Conservation (phyloP, 2,329 filamentous ascomycete genomes). For the Knufia fluminis region DNA sequence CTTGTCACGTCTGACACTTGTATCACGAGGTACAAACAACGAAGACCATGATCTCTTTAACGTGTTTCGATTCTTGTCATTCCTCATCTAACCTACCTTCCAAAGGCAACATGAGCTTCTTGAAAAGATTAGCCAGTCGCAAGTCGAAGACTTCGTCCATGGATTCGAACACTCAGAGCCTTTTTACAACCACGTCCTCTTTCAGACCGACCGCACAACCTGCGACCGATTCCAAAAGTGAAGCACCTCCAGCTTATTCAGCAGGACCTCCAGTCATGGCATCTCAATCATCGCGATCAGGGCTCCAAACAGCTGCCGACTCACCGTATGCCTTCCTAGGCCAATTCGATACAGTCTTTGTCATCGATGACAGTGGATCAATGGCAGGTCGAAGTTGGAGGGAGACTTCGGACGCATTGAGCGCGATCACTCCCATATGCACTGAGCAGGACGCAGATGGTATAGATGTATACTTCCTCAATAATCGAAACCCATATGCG, state of each 20-base stretch:
- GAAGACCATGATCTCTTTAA: not conserved
- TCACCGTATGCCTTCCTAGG: slow-evolving; percentile 67
- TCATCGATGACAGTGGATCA: slow-evolving; percentile 85
- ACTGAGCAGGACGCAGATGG: slow-evolving; percentile 71
- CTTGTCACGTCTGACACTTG: no score
- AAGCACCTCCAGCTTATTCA: slow-evolving; percentile 20
- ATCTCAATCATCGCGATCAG: slow-evolving; percentile 9
- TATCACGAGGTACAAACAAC: not conserved
- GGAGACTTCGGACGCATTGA: slow-evolving; percentile 62
- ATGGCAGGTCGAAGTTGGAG: slow-evolving; percentile 73
- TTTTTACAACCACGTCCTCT: not conserved
- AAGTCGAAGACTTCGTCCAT: slow-evolving; percentile 12
- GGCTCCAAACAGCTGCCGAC: slow-evolving; percentile 35
- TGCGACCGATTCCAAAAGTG: slow-evolving; percentile 9
- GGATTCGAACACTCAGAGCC: not conserved
- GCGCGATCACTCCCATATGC: slow-evolving; percentile 71
- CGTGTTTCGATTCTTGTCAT: not conserved
- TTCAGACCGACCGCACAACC: not conserved
- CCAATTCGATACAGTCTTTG: slow-evolving; percentile 76
- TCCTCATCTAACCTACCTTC: not conserved
- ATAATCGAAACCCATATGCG: slow-evolving; percentile 45
- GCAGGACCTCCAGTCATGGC: slow-evolving; percentile 6
- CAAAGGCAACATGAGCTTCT: slow-evolving; percentile 11
- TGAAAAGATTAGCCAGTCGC: slow-evolving; percentile 12
- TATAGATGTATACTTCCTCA: slow-evolving; percentile 86